Evolutionary conservation across 768 basidiomycete species (phyloP).

Genomic region (Tylopilus sp.): DNA sequence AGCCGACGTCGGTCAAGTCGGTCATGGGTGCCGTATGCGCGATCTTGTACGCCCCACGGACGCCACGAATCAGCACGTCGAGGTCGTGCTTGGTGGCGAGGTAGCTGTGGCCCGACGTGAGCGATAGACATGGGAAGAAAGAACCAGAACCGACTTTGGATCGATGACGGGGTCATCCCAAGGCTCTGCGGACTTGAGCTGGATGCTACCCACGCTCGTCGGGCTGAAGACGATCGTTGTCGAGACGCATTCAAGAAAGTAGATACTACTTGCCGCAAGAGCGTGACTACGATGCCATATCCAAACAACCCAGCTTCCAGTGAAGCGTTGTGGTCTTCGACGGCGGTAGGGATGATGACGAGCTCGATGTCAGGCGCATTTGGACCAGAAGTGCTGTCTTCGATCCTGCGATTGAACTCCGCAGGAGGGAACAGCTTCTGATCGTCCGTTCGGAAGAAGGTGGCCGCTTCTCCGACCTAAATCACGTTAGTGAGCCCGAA

Average conservation of each 20-base stretch:
- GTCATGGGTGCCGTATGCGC: conserved; percentile 38
- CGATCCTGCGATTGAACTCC: conserved; percentile 25
- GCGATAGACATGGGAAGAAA: background rate
- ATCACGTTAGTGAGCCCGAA: background rate
- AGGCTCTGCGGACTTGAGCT: conserved; percentile 40
- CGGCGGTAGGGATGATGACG: conserved; percentile 10
- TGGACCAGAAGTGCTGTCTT: conserved; percentile 30
- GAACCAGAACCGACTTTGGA: conserved; percentile 34
- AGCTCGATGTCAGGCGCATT: conserved; percentile 31
- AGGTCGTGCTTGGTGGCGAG: conserved; percentile 41
- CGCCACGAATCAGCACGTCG: conserved; percentile 38
- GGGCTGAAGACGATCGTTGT: conserved; percentile 31
- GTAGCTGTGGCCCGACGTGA: conserved; percentile 33
- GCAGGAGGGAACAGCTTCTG: conserved; percentile 28
- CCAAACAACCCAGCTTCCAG: conserved; percentile 11
- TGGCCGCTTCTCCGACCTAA: conserved; percentile 27
- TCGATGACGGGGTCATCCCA: conserved; percentile 43
- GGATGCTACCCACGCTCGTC: conserved; percentile 40
- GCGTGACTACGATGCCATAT: conserved; percentile 14
- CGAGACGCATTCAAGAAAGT: background rate
- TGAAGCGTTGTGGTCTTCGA: background rate
- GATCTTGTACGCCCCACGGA: conserved; percentile 37
- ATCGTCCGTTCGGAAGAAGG: conserved; percentile 34
- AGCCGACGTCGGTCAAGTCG: conserved; percentile 32
- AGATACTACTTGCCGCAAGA: conserved; percentile 23